These are phyloP conservation scores for Trypanosoma rangeli DNA, from an alignment of 208 protist species.

Conservation along the genomic window DNA sequence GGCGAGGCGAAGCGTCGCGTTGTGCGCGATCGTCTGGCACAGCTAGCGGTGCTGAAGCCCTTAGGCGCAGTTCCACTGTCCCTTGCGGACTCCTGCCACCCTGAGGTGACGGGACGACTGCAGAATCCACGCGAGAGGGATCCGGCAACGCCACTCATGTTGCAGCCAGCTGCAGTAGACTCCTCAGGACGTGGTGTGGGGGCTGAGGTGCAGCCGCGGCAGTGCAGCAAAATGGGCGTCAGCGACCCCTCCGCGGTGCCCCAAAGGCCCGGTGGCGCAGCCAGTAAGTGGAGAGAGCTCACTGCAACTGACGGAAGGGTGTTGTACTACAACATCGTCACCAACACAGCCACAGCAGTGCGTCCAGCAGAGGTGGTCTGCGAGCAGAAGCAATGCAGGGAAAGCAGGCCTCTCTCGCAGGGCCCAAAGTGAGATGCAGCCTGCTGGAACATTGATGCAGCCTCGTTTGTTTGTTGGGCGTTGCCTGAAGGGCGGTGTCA, in stretches of 20 bases:
- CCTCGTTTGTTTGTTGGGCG: too few relatives aligned
- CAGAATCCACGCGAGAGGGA: not conserved
- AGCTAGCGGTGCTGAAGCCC: slow-evolving; percentile 10
- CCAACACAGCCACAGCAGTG: slow-evolving; percentile 18
- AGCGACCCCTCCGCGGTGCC: not conserved
- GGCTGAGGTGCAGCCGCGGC: not conserved
- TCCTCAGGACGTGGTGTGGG: not conserved
- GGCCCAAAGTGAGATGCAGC: too few relatives aligned
- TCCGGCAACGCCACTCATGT: not conserved
- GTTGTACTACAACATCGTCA: slow-evolving; percentile 28
- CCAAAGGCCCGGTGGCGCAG: not conserved
- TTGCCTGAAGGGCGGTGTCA: too few relatives aligned
- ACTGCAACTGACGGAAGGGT: slow-evolving; percentile 7
- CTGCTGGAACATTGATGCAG: too few relatives aligned
- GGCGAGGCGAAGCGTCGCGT: slow-evolving; percentile 7
- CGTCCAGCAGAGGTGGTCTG: not conserved
- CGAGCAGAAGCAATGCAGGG: too few relatives aligned
- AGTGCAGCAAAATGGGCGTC: not conserved
- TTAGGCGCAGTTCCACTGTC: slow-evolving; percentile 7
- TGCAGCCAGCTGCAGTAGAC: not conserved
- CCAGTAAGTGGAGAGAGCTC: slow-evolving; percentile 21
- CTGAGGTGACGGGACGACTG: not conserved
- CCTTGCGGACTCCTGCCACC: slow-evolving; percentile 3
- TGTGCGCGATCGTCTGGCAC: slow-evolving; percentile 3
- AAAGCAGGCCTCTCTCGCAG: too few relatives aligned